These are phyloP conservation scores for Fusarium tupiense DNA, from an alignment of 2,329 filamentous ascomycete genomes.

Conservation along the genomic window DNA sequence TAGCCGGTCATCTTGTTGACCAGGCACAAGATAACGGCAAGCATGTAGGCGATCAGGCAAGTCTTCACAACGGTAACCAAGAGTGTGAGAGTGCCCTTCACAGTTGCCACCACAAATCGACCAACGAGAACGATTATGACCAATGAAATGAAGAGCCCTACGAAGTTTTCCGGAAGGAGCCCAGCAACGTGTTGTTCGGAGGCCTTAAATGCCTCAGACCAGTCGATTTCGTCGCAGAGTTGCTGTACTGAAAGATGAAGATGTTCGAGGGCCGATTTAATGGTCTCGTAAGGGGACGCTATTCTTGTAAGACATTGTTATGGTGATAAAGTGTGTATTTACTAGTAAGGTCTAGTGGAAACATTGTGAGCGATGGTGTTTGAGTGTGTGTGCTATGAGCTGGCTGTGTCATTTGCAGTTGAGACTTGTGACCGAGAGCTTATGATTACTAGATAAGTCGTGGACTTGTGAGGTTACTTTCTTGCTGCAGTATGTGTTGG, in stretches of 20 bases:
- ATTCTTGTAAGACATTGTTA: background rate
- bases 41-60: background rate
- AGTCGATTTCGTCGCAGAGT: background rate
- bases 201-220: background rate
- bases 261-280: background rate
- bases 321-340: accelerated
- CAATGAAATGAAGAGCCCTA: background rate
- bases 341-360: background rate
- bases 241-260: background rate
- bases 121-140: background rate
- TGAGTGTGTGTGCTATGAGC: background rate
- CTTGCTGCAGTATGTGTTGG: background rate
- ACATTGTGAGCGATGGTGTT: background rate
- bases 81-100: background rate
- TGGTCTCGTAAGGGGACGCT: background rate
- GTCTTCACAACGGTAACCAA: background rate
- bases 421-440: background rate
- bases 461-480: background rate
- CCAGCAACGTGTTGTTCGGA: background rate
- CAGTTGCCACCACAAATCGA: background rate
- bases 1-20: background rate
- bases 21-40: background rate
- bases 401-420: background rate
- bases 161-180: background rate
- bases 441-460: background rate